These are phyloP conservation scores for Adansonia grandidieri DNA, from an alignment of 441 rosid genomes.

Conservation along the genomic window DNA sequence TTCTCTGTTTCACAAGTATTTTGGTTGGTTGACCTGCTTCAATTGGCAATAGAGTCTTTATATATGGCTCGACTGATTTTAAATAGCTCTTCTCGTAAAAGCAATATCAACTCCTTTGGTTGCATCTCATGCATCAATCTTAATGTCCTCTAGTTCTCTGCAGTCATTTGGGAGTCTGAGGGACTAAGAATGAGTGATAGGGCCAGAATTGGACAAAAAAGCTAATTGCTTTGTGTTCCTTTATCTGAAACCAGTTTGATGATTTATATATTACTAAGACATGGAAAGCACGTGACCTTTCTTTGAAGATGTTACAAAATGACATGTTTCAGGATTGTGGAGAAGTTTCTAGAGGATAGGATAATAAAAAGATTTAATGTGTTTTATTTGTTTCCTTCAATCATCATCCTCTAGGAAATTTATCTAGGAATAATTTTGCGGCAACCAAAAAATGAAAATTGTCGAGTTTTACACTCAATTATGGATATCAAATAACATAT, in stretches of 20 bases:
- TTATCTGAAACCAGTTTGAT: slow-evolving; percentile 18
- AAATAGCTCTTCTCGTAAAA: slow-evolving; percentile 10
- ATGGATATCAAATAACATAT: neutral
- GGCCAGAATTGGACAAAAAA: neutral
- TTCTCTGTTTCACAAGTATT: neutral
- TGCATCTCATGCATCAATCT: slow-evolving; percentile 11
- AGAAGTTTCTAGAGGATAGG: neutral
- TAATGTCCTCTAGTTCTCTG: slow-evolving; percentile 9
- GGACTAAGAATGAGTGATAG: slow-evolving; percentile 13
- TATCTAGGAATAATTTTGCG: slow-evolving; percentile 3
- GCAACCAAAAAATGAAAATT: slow-evolving; percentile 1
- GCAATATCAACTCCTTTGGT: slow-evolving; percentile 3
- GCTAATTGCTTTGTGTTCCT: neutral
- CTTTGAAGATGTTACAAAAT: slow-evolving; percentile 14
- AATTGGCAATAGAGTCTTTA: neutral
- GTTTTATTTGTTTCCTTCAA: slow-evolving; percentile 9
- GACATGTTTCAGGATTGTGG: neutral
- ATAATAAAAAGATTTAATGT: neutral
- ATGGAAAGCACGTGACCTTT: slow-evolving; percentile 5
- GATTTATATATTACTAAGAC: neutral
- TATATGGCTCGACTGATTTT: neutral
- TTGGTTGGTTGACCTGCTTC: neutral
- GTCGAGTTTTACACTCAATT: neutral
- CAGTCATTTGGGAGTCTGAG: slow-evolving; percentile 12
- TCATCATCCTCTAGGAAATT: neutral